Base-by-base conservation (phyloP, 345 rosid species). In the Litchi chinensis region DNA sequence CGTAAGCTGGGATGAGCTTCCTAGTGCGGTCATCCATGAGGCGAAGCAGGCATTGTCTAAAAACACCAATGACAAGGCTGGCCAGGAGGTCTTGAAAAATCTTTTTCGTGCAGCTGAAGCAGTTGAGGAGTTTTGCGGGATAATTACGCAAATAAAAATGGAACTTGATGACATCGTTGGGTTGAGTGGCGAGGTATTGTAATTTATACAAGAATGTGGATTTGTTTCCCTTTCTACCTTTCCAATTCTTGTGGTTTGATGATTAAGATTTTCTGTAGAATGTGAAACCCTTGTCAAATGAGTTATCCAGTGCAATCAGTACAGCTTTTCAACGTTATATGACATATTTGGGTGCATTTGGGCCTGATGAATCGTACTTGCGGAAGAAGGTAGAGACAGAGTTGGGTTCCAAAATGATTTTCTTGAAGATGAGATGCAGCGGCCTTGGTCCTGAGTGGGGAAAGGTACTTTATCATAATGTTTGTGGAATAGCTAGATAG, bases 361-460 rank as follows among this genome's bases (percentile, higher is more conserved):
- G 87, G 64, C 91, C 93, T 74, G 94, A 90, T 28, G 99, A 94
- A 79, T 73, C 81, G 56, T 94, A 84, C 81, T 84, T 94, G 86
- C 81, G 85, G 83, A 95, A 96, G 92, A 96, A 96, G 84, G 97
- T 94, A 46, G 99, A 92, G 93, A 90, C 80, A 40, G 97, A 96
- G 82, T 85, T 96, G 87, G 99, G 98, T 26, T 87, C 98, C 52
- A 94, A 89, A 88, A 92, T 96, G 98, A 96, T 96, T 74, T 90
- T 87, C 91, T 81, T 96, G 82, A 96, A 96, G 95, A 96, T 96
- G 98, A 92, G 99, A 86, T 92, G 97, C 83, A 82, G 93, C 15
- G 94, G 95, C 72, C 97, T 94, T 75, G 92, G 87, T 77, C 80
- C 97, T 15, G 93, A 91, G 77, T 96, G 99, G 99, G 96, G 97